Percentiles rank a stretch among this genome's conserved stretches.
Conservation (phyloP, 2,329 filamentous ascomycete genomes). For the Trichothecium roseum region DNA sequence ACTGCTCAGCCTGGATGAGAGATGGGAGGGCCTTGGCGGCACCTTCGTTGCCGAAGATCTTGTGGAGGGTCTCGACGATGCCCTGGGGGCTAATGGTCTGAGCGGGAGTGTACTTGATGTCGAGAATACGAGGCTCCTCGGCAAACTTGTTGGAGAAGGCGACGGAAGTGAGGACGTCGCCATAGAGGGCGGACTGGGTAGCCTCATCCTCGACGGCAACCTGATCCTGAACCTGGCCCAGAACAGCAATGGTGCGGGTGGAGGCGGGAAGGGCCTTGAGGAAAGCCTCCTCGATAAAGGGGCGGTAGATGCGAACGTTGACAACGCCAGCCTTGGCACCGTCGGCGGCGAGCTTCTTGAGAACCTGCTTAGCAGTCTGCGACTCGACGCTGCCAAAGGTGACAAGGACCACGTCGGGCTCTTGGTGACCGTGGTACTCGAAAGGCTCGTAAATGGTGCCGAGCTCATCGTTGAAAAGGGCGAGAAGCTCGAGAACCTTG, state of each 20-base stretch:
- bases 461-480: conserved; percentile 77
- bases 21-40: conserved; percentile 27
- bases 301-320: conserved; percentile 87
- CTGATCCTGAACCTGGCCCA: conserved; percentile 77
- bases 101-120: conserved; percentile 80
- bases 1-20: conserved; percentile 62
- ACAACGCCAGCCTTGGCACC: conserved; percentile 77
- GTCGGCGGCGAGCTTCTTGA: conserved; percentile 58
- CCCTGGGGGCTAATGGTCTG: conserved; percentile 45
- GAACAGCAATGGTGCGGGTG: conserved; percentile 65
- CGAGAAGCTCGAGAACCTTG: conserved; percentile 60
- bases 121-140: conserved; percentile 54
- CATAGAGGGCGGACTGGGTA: conserved; percentile 75
- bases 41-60: conserved; percentile 44
- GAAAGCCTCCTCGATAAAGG: conserved; percentile 93
- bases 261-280: conserved; percentile 68
- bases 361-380: conserved; percentile 74
- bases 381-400: conserved; percentile 89
- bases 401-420: conserved; percentile 74
- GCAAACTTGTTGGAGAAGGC: conserved; percentile 64
- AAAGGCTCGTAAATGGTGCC: conserved; percentile 90
- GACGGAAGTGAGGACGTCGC: conserved; percentile 80
- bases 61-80: conserved; percentile 39
- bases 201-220: conserved; percentile 63
- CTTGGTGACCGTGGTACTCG: conserved; percentile 80